Evolutionary conservation across 345 rosid genomes (phyloP), one percentile per base, ranked within the genome.

Genomic region (Ceriops tagal): DNA sequence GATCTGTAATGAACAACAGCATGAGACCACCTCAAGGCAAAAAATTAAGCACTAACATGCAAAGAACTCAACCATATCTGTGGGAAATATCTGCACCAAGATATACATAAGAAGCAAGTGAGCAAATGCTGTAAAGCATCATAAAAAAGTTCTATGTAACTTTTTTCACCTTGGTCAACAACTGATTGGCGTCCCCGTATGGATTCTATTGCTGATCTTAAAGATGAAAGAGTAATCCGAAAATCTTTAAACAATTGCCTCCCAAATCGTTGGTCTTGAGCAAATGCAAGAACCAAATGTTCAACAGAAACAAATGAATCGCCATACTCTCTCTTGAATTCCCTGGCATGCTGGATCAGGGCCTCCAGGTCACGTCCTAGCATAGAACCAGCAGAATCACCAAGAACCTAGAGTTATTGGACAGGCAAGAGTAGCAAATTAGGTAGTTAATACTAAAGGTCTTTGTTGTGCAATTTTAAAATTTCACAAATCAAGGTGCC

Each of bases 141-240:
- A 51, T 16, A 8, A 64, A 20, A 10, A 64, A 21, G 19, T 46
- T 53, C 21, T 52, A 24, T 3, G 21, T 26, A 37, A 65, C 66
- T 30, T 46, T 53, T 37, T 30, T 62, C 49, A 96, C 99, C 99
- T 89, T 90, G 97, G 77, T 96, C 99, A 65, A 92, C 88, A 58
- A 96, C 99, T 65, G 98, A 89, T 69, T 96, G 99, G 63, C 87
- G 91, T 71, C 99, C 98, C 81, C 99, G 89, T 53, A 96, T 85
- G 58, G 97, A 79, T 82, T 89, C 93, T 81, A 96, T 69, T 0
- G 96, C 98, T 75, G 97, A 67, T 84, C 89, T 92, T 78, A 96
- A 73, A 49, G 79, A 71, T 75, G 71, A 85, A 19, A 78, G 77
- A 27, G 96, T 79, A 64, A 96, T 82, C 77, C 85, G 91, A 73